Evolutionary conservation across 345 rosid genomes (phyloP).

Genomic region (Rhodomyrtus tomentosa): DNA sequence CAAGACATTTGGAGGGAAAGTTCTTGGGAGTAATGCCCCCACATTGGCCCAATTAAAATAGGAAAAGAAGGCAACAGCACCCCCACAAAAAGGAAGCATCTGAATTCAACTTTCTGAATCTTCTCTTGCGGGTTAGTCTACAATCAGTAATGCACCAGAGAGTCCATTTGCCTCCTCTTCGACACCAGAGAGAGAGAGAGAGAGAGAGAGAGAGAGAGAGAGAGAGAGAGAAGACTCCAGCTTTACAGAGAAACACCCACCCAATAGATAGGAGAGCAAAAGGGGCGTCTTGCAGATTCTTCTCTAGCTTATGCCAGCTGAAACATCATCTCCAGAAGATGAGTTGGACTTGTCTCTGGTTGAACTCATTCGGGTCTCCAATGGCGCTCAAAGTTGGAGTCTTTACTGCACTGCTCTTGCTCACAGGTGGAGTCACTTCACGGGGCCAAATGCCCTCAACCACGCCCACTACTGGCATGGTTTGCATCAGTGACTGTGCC

Average conservation of each 20-base stretch:
- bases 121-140: not conserved
- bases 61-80: not conserved
- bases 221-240: not conserved
- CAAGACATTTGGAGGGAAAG: not conserved
- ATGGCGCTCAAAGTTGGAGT: not conserved
- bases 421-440: not conserved
- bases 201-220: not conserved
- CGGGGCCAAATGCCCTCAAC: not conserved
- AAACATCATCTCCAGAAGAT: not conserved
- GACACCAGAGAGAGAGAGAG: not conserved
- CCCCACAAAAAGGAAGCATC: not conserved
- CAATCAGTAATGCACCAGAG: not conserved
- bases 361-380: not conserved
- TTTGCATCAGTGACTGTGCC: conserved; percentile 29
- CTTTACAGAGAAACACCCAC: not conserved
- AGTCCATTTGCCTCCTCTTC: not conserved
- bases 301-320: not conserved
- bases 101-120: not conserved
- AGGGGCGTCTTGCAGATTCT: not conserved
- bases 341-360: not conserved
- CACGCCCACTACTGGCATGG: not conserved
- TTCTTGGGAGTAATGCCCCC: not conserved
- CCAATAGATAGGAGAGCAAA: not conserved
- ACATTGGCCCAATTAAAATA: not conserved
- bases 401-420: not conserved